Percentiles rank a stretch among this genome's conserved stretches.
These are phyloP conservation scores for Ophiocordyceps robertsii DNA, from an alignment of 2,329 filamentous ascomycete species.

Conservation along the genomic window DNA sequence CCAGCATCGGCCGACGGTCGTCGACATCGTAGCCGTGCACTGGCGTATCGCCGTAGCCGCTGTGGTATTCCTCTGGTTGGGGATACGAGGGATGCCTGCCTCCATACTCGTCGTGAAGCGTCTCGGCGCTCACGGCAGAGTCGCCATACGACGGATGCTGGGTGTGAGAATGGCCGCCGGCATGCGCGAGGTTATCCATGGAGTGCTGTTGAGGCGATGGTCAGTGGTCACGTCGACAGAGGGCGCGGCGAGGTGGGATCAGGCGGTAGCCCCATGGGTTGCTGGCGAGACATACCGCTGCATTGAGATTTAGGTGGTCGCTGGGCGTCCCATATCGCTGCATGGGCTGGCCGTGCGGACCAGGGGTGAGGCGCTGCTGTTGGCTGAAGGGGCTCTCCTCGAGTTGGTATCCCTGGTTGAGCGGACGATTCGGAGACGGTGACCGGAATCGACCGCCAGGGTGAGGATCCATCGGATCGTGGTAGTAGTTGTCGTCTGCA, in stretches of 20 bases:
- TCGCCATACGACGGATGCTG: slow-evolving; percentile 37
- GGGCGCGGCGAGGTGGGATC: too few relatives aligned
- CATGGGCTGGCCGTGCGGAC: neutral
- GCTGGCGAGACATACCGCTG: slow-evolving; percentile 49
- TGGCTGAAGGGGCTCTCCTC: slow-evolving; percentile 64
- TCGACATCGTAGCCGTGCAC: slow-evolving; percentile 53
- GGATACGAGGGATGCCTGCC: slow-evolving; percentile 23
- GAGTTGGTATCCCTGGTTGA: slow-evolving; percentile 66
- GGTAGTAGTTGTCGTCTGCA: slow-evolving; percentile 46
- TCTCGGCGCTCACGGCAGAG: slow-evolving; percentile 70
- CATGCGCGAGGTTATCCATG: slow-evolving; percentile 34
- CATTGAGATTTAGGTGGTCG: slow-evolving; percentile 71
- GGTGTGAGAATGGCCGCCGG: slow-evolving; percentile 17
- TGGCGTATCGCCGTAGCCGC: slow-evolving; percentile 37
- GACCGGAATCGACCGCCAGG: slow-evolving; percentile 39
- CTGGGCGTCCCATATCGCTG: slow-evolving; percentile 43
- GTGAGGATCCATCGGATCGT: slow-evolving; percentile 42
- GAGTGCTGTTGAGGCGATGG: slow-evolving; percentile 29
- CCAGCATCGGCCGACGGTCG: slow-evolving; percentile 64
- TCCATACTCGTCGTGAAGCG: slow-evolving; percentile 53
- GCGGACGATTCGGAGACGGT: slow-evolving; percentile 64
- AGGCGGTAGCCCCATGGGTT: neutral
- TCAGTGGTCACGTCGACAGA: neutral
- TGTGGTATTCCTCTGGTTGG: slow-evolving; percentile 50
- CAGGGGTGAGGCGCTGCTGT: slow-evolving; percentile 21